A percentile compares a stretch with the other conserved stretches of the same genome.
These are phyloP conservation scores for Curvularia eragrostidis DNA, from an alignment of 2,329 filamentous ascomycete genomes.

Conservation along the genomic window DNA sequence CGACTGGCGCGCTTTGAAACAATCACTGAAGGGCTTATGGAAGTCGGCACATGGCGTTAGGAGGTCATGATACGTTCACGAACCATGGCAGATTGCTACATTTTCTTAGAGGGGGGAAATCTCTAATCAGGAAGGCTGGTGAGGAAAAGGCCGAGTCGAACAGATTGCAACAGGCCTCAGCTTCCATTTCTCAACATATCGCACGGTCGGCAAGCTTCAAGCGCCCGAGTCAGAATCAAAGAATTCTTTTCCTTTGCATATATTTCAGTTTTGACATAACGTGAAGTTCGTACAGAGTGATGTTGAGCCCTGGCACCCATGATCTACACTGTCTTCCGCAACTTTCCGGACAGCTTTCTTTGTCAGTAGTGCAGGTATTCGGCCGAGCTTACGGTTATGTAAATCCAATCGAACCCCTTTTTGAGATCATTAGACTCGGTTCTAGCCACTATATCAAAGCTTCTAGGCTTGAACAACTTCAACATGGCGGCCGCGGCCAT, in stretches of 20 bases:
- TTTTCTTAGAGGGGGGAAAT: constrained; percentile 21
- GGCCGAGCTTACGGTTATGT: constrained; percentile 9
- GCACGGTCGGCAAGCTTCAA: constrained; percentile 21
- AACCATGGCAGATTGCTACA: constrained; percentile 30
- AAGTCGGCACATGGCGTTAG: constrained; percentile 44
- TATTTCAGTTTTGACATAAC: not conserved
- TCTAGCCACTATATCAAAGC: constrained; percentile 3
- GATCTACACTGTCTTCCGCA: not conserved
- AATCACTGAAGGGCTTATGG: constrained; percentile 42
- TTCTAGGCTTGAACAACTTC: constrained; percentile 38
- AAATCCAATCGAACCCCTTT: constrained; percentile 5
- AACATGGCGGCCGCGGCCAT: constrained; percentile 52
- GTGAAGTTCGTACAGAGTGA: not conserved
- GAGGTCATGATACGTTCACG: constrained; percentile 32
- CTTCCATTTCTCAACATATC: constrained; percentile 21
- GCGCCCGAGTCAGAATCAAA: constrained; percentile 22
- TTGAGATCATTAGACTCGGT: not conserved
- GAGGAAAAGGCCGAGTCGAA: constrained; percentile 14
- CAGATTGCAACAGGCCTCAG: constrained; percentile 20
- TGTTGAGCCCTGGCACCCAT: not conserved
- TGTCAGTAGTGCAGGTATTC: constrained; percentile 7
- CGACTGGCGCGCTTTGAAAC: constrained; percentile 43
- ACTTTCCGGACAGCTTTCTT: constrained; percentile 1
- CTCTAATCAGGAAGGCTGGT: constrained; percentile 16
- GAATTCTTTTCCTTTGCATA: constrained; percentile 10